These are phyloP conservation scores for Parietaria judaica DNA, from an alignment of 306 rosid genomes.

Conservation along the genomic window DNA sequence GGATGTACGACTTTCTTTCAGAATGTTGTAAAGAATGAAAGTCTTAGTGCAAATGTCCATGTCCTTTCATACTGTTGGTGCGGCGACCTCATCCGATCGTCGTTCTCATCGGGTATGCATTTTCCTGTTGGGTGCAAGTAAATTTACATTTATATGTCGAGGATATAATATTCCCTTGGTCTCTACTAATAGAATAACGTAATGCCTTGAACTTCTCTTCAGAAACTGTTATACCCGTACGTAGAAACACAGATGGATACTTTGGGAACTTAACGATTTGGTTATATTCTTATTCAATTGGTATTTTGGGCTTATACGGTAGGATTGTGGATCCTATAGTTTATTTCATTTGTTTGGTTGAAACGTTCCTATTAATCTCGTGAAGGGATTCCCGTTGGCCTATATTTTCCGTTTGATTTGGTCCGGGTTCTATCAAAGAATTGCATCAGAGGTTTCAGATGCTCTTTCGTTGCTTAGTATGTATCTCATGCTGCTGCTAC, in stretches of 20 bases:
- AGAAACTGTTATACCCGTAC: too few relatives aligned
- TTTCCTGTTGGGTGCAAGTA: slow-evolving; percentile 8
- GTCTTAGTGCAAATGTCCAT: slow-evolving; percentile 61
- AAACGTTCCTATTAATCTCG: too few relatives aligned
- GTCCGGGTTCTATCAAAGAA: too few relatives aligned
- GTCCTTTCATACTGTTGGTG: slow-evolving; percentile 99
- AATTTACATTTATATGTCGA: background rate
- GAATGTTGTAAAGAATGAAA: slow-evolving; percentile 48
- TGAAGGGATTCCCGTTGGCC: too few relatives aligned
- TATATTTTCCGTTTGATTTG: too few relatives aligned
- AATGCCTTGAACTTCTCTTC: too few relatives aligned
- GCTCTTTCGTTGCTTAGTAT: background rate
- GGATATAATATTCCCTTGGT: background rate
- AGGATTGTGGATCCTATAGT: too few relatives aligned
- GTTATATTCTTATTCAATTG: too few relatives aligned
- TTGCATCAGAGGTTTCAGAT: background rate
- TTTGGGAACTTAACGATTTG: too few relatives aligned
- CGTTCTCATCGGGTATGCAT: slow-evolving; percentile 71
- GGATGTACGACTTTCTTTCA: slow-evolving; percentile 79
- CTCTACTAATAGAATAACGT: background rate
- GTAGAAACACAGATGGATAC: too few relatives aligned
- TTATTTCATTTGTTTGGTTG: too few relatives aligned
- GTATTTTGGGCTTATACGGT: too few relatives aligned
- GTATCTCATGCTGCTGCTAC: background rate
- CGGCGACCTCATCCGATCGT: slow-evolving; percentile 84